These are phyloP conservation scores for Chondrostereum purpureum DNA, from an alignment of 1,284 basidiomycete genomes.

Conservation along the genomic window DNA sequence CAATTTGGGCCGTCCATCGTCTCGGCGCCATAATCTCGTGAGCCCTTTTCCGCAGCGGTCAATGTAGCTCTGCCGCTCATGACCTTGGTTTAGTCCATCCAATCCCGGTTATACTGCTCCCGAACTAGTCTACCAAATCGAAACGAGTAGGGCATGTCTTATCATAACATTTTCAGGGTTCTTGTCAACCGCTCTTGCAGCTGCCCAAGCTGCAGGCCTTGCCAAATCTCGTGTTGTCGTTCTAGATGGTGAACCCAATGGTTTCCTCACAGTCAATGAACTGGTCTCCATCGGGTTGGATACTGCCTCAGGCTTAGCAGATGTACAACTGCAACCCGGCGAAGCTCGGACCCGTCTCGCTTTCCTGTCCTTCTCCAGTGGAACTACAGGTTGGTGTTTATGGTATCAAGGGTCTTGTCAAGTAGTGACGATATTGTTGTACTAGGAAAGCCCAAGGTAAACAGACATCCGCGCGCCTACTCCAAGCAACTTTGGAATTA, in stretches of 20 bases:
- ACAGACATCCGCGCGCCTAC: neutral
- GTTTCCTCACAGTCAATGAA: slow-evolving; percentile 38
- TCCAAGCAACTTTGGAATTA: slow-evolving; percentile 1
- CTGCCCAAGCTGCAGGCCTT: slow-evolving; percentile 48
- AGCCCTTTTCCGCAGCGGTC: slow-evolving; percentile 16
- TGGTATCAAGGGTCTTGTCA: neutral
- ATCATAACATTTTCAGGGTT: slow-evolving; percentile 60
- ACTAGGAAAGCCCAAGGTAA: slow-evolving; percentile 70
- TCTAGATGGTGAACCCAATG: slow-evolving; percentile 29
- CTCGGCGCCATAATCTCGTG: slow-evolving; percentile 68
- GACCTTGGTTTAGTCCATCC: slow-evolving; percentile 29
- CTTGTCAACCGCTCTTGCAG: slow-evolving; percentile 49
- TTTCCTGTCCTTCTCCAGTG: slow-evolving; percentile 73
- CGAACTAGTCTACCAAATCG: slow-evolving; percentile 64
- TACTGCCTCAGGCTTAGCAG: slow-evolving; percentile 36
- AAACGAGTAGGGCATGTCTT: slow-evolving; percentile 45
- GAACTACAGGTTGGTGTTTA: slow-evolving; percentile 52
- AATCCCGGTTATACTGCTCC: slow-evolving; percentile 69
- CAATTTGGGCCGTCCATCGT: slow-evolving; percentile 70
- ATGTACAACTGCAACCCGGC: slow-evolving; percentile 46
- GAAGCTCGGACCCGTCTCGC: slow-evolving; percentile 67
- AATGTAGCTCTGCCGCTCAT: slow-evolving; percentile 3
- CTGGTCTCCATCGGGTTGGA: slow-evolving; percentile 48
- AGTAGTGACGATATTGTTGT: neutral
- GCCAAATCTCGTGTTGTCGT: slow-evolving; percentile 48